A percentile compares a stretch with the other conserved stretches of the same genome.
Conservation (phyloP, 805 yeast species). For the Suhomyces sp. region DNA sequence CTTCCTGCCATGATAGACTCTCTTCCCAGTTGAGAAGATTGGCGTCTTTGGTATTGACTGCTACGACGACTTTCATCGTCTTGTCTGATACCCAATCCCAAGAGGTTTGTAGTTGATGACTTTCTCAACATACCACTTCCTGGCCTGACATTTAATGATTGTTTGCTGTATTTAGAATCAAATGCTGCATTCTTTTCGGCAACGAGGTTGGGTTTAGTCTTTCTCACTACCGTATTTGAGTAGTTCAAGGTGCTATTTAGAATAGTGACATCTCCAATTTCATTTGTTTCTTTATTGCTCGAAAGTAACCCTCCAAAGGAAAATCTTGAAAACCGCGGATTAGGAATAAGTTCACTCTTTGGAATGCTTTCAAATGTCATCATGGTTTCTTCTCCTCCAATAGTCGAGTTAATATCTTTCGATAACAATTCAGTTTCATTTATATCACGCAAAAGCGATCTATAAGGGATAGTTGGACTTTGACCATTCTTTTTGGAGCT, state of each 20-base stretch:
- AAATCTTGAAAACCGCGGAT: slow-evolving; percentile 43
- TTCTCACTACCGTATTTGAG: slow-evolving; percentile 22
- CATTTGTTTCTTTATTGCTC: slow-evolving; percentile 7
- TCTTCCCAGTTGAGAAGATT: too few relatives aligned
- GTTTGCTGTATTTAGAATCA: slow-evolving; percentile 2
- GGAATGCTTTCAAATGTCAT: slow-evolving; percentile 5
- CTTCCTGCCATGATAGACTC: too few relatives aligned
- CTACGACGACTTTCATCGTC: neutral
- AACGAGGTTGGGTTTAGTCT: slow-evolving; percentile 5
- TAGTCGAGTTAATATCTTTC: slow-evolving; percentile 1
- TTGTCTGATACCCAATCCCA: slow-evolving; percentile 26
- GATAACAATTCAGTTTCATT: slow-evolving; percentile 15
- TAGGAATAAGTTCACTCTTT: slow-evolving; percentile 32
- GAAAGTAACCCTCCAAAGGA: slow-evolving; percentile 38
- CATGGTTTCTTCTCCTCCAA: slow-evolving; percentile 8
- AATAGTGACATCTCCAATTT: slow-evolving; percentile 12
- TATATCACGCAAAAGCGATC: slow-evolving; percentile 23
- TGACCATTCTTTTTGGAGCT: neutral
- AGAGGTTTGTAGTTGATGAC: slow-evolving; percentile 21
- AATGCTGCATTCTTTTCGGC: slow-evolving; percentile 7
- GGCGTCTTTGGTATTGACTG: neutral
- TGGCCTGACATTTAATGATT: neutral
- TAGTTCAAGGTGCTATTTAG: slow-evolving; percentile 11
- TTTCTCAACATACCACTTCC: slow-evolving; percentile 21
- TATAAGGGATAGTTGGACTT: slow-evolving; percentile 5